These are phyloP conservation scores for Taxillus chinensis DNA, from an alignment of 164 flowering plant genomes.

Conservation along the genomic window DNA sequence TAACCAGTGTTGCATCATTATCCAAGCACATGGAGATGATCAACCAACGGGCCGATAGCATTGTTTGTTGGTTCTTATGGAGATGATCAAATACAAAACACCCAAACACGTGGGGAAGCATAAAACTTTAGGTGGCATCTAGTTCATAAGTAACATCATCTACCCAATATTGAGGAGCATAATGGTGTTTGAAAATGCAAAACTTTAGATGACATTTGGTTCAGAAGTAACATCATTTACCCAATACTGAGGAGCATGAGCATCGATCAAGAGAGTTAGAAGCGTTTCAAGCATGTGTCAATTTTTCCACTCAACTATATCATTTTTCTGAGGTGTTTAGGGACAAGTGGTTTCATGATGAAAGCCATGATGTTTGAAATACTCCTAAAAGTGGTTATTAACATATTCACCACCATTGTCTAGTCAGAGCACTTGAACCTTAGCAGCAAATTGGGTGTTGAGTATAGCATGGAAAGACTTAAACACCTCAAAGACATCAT, in stretches of 20 bases:
- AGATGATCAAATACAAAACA: no score
- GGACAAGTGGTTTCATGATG: conserved; percentile 8
- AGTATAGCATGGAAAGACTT: neutral
- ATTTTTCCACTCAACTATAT: neutral
- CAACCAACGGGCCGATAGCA: no score
- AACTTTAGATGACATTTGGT: neutral
- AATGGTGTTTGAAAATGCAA: neutral
- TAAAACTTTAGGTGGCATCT: neutral
- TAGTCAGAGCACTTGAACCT: neutral
- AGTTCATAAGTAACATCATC: neutral
- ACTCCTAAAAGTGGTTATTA: neutral
- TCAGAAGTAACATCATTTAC: neutral
- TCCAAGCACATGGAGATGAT: conserved; percentile 3
- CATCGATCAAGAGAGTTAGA: conserved; percentile 1
- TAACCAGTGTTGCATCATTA: no score
- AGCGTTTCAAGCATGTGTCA: neutral
- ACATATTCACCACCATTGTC: conserved; percentile 4
- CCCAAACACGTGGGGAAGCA: conserved; percentile 1
- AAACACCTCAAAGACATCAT: neutral
- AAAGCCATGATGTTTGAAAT: neutral
- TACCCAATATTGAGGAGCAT: neutral
- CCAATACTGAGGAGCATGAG: neutral
- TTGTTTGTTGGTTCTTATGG: neutral
- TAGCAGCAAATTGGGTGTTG: conserved; percentile 2
- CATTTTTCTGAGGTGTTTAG: conserved; percentile 8